Percentiles rank a stretch among this genome's conserved stretches.
These are phyloP conservation scores for Lonicera japonica DNA, from an alignment of 129 eudicot species.

Conservation along the genomic window DNA sequence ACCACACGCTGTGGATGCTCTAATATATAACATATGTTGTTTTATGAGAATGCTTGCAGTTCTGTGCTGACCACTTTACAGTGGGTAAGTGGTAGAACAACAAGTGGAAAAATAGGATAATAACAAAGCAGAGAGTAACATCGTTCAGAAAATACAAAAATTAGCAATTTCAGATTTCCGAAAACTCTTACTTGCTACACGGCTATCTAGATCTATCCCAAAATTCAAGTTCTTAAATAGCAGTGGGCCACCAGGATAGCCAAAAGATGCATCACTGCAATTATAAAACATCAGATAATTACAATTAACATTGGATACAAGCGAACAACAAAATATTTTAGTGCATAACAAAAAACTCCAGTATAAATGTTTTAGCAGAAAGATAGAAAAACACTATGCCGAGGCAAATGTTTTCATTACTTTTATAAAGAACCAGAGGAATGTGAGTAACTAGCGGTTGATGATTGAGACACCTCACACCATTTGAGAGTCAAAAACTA, in stretches of 20 bases:
- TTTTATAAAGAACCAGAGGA: not conserved
- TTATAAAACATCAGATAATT: conserved; percentile 7
- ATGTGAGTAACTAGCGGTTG: not conserved
- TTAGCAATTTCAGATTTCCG: not conserved
- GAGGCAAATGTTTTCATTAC: conserved; percentile 9
- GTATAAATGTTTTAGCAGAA: not conserved
- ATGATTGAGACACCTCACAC: not conserved
- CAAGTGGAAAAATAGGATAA: not conserved
- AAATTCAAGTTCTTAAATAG: conserved; percentile 87
- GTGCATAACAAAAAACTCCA: not conserved
- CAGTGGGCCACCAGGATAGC: conserved; percentile 94
- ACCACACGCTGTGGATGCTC: too few relatives aligned
- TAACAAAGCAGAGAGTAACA: not conserved
- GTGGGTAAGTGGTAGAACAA: too few relatives aligned
- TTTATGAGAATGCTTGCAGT: too few relatives aligned
- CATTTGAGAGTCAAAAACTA: conserved; percentile 5
- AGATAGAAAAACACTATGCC: not conserved
- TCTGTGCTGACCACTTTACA: too few relatives aligned
- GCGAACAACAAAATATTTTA: not conserved
- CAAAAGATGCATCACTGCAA: conserved; percentile 97
- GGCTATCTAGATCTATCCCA: conserved; percentile 97
- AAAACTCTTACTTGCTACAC: conserved; percentile 81
- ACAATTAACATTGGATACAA: not conserved
- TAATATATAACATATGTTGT: too few relatives aligned
- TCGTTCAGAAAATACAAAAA: not conserved